phyloP scores from a whole-genome alignment of 371 early-diverging fungal genomes.

The Mortierella sp. region DNA sequence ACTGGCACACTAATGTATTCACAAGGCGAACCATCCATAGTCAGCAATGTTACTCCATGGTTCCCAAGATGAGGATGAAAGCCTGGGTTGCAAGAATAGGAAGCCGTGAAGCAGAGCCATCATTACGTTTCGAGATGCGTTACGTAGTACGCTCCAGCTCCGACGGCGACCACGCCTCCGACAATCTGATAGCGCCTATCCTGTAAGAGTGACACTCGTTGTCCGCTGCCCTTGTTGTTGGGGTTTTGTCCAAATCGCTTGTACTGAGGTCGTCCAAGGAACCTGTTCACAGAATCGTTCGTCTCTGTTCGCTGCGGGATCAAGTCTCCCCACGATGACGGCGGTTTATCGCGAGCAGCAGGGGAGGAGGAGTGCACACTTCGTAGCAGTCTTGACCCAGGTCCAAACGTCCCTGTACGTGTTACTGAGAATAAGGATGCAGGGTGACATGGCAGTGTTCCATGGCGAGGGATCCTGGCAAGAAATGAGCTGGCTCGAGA shows the following conservation, averaged over 20 bases:
- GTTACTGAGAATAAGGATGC: background rate
- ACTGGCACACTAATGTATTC: constrained; percentile 64
- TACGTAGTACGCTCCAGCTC: constrained; percentile 67
- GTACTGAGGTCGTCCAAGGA: constrained; percentile 28
- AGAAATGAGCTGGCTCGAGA: constrained; percentile 6
- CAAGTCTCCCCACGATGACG: constrained; percentile 32
- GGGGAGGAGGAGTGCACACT: constrained; percentile 18
- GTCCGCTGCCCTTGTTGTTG: constrained; percentile 6
- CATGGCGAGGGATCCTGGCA: background rate
- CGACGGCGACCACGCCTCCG: constrained; percentile 31
- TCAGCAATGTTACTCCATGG: background rate
- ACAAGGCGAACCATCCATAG: constrained; percentile 3
- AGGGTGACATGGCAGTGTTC: background rate
- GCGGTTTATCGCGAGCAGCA: constrained; percentile 8
- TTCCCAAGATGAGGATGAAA: too few relatives aligned
- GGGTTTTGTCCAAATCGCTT: constrained; percentile 42
- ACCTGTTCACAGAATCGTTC: constrained; percentile 1
- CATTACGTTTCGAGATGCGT: constrained; percentile 64
- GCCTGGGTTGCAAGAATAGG: background rate
- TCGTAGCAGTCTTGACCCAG: background rate
- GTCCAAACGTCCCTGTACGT: background rate
- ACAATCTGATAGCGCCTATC: constrained; percentile 38
- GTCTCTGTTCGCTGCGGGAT: constrained; percentile 27
- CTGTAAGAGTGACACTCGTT: constrained; percentile 19
- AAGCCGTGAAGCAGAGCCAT: background rate